phyloP scores from a whole-genome alignment of 1,284 basidiomycete genomes.

The Fomitopsis schrenkii region DNA sequence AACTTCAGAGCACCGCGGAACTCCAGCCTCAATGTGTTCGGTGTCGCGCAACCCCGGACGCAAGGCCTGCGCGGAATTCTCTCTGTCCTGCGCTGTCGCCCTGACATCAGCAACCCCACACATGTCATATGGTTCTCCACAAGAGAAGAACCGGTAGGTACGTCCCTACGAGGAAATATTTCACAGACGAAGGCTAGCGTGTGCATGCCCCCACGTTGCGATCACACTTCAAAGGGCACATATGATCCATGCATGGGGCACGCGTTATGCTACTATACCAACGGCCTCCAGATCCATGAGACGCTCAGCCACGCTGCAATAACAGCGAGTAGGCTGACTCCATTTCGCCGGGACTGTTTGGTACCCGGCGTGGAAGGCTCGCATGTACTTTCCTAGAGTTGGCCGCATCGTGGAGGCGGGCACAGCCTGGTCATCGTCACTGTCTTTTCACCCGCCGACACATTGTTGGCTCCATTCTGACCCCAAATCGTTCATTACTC shows the following conservation, averaged over 20 bases:
- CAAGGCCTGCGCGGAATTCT: constrained; percentile 92
- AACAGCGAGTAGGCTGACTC: too few relatives aligned
- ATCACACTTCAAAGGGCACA: neutral
- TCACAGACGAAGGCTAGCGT: too few relatives aligned
- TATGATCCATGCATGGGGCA: neutral
- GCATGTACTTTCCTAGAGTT: too few relatives aligned
- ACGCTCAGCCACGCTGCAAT: too few relatives aligned
- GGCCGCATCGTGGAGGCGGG: too few relatives aligned
- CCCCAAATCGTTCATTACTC: neutral
- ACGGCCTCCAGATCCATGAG: too few relatives aligned
- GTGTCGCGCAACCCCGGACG: constrained; percentile 92
- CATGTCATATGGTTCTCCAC: constrained; percentile 85
- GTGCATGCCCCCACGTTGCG: neutral
- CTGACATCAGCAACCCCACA: constrained; percentile 54
- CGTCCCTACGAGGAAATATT: neutral
- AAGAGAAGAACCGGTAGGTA: constrained; percentile 78
- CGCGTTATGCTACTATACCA: too few relatives aligned
- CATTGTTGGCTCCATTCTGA: too few relatives aligned
- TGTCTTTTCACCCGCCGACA: too few relatives aligned
- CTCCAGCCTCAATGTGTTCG: constrained; percentile 84
- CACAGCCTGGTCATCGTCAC: too few relatives aligned
- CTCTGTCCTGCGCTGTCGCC: constrained; percentile 80
- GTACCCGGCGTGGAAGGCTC: too few relatives aligned
- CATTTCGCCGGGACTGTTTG: too few relatives aligned
- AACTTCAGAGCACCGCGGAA: constrained; percentile 87